Percentiles rank a stretch among this genome's conserved stretches.
phyloP scores from a whole-genome alignment of 257 asterid genomes.

The Solanum pinnatisectum region DNA sequence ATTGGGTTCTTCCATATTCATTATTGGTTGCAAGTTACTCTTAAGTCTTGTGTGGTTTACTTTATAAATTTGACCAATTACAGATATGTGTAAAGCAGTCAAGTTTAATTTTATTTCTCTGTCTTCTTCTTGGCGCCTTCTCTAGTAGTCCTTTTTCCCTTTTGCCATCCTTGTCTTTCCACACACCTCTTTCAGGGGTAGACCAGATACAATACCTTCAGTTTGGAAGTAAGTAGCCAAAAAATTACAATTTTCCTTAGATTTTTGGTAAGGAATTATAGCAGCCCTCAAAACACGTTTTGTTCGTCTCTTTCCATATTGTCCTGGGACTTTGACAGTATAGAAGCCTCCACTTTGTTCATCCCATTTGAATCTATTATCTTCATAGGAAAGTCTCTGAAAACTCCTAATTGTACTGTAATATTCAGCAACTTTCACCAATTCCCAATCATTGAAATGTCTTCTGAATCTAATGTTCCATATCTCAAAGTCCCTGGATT shows the following conservation, averaged over 20 bases:
- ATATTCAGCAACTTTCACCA: background rate
- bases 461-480: background rate
- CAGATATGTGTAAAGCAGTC: background rate
- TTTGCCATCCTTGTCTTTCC: background rate
- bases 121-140: background rate
- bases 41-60: background rate
- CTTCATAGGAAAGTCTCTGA: background rate
- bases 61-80: background rate
- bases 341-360: background rate
- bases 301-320: background rate
- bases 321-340: background rate
- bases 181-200: background rate
- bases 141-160: background rate
- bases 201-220: background rate
- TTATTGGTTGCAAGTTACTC: background rate
- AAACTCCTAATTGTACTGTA: background rate
- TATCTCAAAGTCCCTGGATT: background rate
- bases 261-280: background rate
- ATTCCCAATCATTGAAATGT: background rate
- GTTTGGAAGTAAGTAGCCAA: background rate
- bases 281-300: background rate
- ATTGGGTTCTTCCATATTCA: background rate
- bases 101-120: background rate
- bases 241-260: background rate
- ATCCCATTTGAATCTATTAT: background rate